Base-by-base conservation (phyloP, 768 basidiomycete species). In the Hypholoma fasciculare region DNA sequence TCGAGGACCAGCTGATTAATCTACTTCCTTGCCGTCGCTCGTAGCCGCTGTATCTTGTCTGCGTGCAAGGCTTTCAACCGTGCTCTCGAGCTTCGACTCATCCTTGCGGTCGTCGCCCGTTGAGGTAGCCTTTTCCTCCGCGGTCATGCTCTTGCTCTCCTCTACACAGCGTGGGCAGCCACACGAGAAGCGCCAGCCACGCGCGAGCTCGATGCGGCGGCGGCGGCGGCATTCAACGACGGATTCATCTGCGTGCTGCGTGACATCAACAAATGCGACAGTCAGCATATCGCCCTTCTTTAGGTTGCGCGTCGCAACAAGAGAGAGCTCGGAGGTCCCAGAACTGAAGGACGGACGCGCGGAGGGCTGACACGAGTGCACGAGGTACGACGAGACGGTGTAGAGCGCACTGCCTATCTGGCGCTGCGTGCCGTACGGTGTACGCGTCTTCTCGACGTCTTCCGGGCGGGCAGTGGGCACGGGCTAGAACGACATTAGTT, bases 101-200 rank as follows among this genome's bases (percentile, higher is more conserved):
- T 88, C 87, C 64, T 72, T 74, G 56, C 72, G 70, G 46, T 76
- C 72, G 7, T 64, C 69, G 20, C 60, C 30, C 30, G 30, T 61
- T 17, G 65, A 61, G 7, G 69, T 71, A 30, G 69, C 69, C 36
- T 70, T 70, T 54, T 74, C 71, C 43, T 72, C 71, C 2, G 62
- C 64, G 11, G 68, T 67, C 65, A 76, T 66, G 38, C 70, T 67
- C 51, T 74, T 68, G 5, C 69, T 79, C 69, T 94, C 92, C 54
- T 73, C 75, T 38, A 71, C 67, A 67, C 92, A 94, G 44, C 84
- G 81, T 54, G 77, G 71, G 68, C 92, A 94, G 50, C 75, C 71
- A 66, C 92, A 94, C 11, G 89, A 84, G 68, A 94, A 92, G 57
- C 81, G 78, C 92, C 92, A 94, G 36, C 92, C 92, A 43, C 88